Evolutionary conservation across 495 filamentous ascomycete genomes (phyloP).

Genomic region (Penicillium lividum): DNA sequence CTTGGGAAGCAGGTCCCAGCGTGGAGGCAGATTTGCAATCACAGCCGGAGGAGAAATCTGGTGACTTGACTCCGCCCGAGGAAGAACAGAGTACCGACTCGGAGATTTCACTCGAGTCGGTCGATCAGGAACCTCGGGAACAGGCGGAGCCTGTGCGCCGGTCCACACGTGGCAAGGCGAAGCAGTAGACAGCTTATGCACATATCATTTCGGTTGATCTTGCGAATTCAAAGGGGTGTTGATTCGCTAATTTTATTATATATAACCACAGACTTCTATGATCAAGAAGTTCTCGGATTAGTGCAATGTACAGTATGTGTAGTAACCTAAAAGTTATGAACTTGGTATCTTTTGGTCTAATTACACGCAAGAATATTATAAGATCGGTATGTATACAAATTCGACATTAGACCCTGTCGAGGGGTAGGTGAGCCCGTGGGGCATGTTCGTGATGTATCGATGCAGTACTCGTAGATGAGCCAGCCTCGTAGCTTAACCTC

Average conservation of each 20-base stretch:
- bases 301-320: too few species aligned
- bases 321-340: neutral
- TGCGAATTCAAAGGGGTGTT: neutral
- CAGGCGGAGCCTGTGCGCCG: conserved; percentile 22
- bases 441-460: neutral
- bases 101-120: conserved; percentile 1
- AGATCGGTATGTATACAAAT: neutral
- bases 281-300: too few species aligned
- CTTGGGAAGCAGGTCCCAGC: conserved; percentile 27
- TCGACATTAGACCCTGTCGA: neutral
- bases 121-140: neutral
- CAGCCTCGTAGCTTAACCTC: conserved; percentile 13
- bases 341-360: neutral
- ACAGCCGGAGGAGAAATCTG: conserved; percentile 23
- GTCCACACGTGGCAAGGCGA: conserved; percentile 29
- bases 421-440: neutral
- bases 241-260: conserved; percentile 3
- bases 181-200: conserved; percentile 8
- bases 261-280: neutral
- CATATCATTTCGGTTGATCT: neutral
- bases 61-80: conserved; percentile 33
- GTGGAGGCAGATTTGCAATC: conserved; percentile 17
- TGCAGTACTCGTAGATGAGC: neutral
- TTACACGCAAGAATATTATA: neutral
- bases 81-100: conserved; percentile 27